phyloP scores from a whole-genome alignment of 768 basidiomycete genomes.

The Butyriboletus loyo region DNA sequence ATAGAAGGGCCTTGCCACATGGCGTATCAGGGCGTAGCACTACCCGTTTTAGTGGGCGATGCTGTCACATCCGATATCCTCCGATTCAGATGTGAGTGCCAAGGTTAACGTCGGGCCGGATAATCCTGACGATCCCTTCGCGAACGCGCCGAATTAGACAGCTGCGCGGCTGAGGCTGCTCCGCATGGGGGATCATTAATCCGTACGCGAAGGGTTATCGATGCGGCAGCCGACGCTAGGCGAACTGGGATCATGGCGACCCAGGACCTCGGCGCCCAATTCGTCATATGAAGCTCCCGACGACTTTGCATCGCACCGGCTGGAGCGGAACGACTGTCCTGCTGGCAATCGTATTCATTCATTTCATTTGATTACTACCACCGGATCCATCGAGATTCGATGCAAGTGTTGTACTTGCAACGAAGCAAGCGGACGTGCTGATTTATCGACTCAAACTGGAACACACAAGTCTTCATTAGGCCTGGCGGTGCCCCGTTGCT shows the following conservation, averaged over 20 bases:
- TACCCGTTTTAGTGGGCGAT: constrained; percentile 8
- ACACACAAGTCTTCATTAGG: constrained; percentile 11
- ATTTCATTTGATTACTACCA: constrained; percentile 23
- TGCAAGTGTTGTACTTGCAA: constrained; percentile 13
- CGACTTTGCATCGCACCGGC: constrained; percentile 21
- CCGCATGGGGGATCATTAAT: constrained; percentile 26
- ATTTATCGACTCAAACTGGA: constrained; percentile 7
- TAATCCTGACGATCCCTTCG: constrained; percentile 33
- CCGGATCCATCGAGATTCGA: constrained; percentile 17
- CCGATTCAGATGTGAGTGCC: constrained; percentile 11
- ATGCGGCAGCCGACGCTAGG: constrained; percentile 17
- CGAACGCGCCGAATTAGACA: constrained; percentile 23
- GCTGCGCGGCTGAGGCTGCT: constrained; percentile 13
- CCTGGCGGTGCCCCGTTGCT: constrained; percentile 12
- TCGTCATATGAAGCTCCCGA: constrained; percentile 6
- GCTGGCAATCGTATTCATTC: constrained; percentile 19
- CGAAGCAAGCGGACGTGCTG: constrained; percentile 19
- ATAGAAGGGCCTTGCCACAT: constrained; percentile 13
- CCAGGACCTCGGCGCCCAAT: constrained; percentile 15
- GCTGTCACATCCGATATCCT: constrained; percentile 28
- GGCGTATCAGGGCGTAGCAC: constrained; percentile 24
- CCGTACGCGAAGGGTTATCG: constrained; percentile 19
- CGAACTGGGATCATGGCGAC: constrained; percentile 8
- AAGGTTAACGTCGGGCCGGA: constrained; percentile 22
- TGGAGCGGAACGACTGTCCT: constrained; percentile 19